A percentile compares a stretch with the other conserved stretches of the same genome.
Conservation (phyloP, 208 protist genomes). For the Wallacemonas sp. region DNA sequence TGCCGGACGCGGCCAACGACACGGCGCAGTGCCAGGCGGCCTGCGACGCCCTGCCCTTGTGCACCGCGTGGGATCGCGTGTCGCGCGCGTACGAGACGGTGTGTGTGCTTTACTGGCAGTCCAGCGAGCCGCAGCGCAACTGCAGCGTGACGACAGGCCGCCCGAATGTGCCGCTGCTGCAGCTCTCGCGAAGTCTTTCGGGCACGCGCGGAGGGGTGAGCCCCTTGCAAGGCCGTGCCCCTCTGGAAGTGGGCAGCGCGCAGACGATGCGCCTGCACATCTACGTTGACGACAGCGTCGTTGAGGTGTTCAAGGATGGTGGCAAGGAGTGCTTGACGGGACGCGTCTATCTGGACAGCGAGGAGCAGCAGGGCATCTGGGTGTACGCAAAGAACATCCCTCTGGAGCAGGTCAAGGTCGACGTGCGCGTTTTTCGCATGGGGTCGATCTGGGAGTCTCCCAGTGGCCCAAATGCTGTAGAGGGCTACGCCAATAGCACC, state of each 20-base stretch:
- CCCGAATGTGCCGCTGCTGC: constrained; percentile 22
- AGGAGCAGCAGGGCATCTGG: constrained; percentile 11
- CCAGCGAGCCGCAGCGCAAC: constrained; percentile 5
- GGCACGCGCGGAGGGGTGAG: constrained; percentile 10
- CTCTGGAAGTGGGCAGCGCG: not conserved
- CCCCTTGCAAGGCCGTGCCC: constrained; percentile 13
- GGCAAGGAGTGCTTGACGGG: constrained; percentile 36
- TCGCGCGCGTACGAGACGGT: not conserved
- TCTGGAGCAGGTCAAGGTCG: not conserved
- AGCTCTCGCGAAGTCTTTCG: constrained; percentile 7
- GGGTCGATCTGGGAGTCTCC: constrained; percentile 12
- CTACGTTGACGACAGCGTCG: constrained; percentile 29
- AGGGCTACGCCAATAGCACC: constrained; percentile 6
- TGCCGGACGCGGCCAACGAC: constrained; percentile 19
- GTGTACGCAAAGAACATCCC: constrained; percentile 22
- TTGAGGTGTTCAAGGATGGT: constrained; percentile 40
- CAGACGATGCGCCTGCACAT: constrained; percentile 20
- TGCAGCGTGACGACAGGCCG: constrained; percentile 22
- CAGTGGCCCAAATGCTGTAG: not conserved
- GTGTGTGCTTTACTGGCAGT: constrained; percentile 17
- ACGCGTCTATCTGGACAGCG: constrained; percentile 26
- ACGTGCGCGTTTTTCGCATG: constrained; percentile 13
- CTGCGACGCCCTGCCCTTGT: constrained; percentile 15
- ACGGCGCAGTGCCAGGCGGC: constrained; percentile 12
- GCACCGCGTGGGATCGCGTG: constrained; percentile 26